Evolutionary conservation across 495 filamentous ascomycete genomes (phyloP), one percentile per base, ranked within the genome.

Genomic region (Trichoderma erinaceum): DNA sequence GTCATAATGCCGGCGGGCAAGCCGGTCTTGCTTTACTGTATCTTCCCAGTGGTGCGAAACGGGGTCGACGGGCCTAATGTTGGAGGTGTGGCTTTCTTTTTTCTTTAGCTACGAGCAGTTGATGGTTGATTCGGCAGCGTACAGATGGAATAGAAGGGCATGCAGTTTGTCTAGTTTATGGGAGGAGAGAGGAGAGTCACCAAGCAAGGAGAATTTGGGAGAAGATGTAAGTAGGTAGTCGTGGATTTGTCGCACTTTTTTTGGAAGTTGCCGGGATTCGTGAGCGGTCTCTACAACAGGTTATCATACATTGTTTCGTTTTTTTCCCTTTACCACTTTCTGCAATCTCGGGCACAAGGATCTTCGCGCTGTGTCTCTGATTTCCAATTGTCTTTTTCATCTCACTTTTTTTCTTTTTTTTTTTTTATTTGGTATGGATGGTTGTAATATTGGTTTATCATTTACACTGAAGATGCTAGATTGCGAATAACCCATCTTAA

Each of bases 391-490:
- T 23, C 63, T 44, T 58, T 46, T 68, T 43, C 32, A 52, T 46
- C 41, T 58, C n/a, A n/a, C n/a, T n/a, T 66, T 73, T 29, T 58
- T 35, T 50, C 68, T 56, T 66, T 66, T 69, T 32, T 66, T 52
- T 69, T 63, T 69, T 66, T 64, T 3, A 65, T 43, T 68, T 63
- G 56, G 44, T 12, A 48, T 35, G 27, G 63, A 48, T 35, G 27
- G 63, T 48, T 29, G 43, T 50, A 66, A 29, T 43, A 48, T 25
- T 46, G n/a, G 25, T 43, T 68, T 32, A 25, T 61, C 16, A 16
- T 61, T 27, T 21, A 61, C 56, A 16, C 56, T 7, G 23, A 32
- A 61, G 10, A 61, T 61, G 25, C 16, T 61, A 61, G 56, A 61
- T 61, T 61, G 56, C 27, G 56, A 10, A 25, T 61, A 61, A 29